These are phyloP conservation scores for Kewa caespitosa DNA, from an alignment of 179 eudicot genomes.

Conservation along the genomic window DNA sequence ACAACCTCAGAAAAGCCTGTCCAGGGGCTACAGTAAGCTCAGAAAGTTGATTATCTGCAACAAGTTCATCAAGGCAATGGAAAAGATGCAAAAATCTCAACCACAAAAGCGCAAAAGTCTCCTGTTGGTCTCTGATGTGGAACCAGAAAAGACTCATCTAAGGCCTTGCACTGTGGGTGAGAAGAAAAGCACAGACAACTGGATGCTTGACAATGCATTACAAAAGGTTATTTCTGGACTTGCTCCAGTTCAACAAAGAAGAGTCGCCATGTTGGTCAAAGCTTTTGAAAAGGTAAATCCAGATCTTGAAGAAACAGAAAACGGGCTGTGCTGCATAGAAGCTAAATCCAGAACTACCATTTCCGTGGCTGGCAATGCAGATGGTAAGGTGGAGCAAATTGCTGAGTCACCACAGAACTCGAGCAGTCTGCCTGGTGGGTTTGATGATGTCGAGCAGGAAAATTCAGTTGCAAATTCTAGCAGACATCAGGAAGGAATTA, in stretches of 20 bases:
- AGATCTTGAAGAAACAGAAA: slow-evolving; percentile 40
- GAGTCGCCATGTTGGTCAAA: slow-evolving; percentile 70
- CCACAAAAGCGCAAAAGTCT: slow-evolving; percentile 36
- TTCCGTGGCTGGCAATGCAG: slow-evolving; percentile 16
- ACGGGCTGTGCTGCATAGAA: slow-evolving; percentile 1
- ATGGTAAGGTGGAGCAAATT: slow-evolving; percentile 10
- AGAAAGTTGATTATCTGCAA: slow-evolving; percentile 60
- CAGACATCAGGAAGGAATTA: slow-evolving; percentile 25
- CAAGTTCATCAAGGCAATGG: slow-evolving; percentile 64
- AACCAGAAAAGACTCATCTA: slow-evolving; percentile 43
- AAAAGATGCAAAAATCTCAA: slow-evolving; percentile 48
- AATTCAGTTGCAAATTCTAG: slow-evolving; percentile 13
- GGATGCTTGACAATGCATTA: slow-evolving; percentile 85
- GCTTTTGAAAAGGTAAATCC: slow-evolving; percentile 57
- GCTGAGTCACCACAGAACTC: slow-evolving; percentile 12
- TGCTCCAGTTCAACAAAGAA: slow-evolving; percentile 70
- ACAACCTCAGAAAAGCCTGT: slow-evolving; percentile 45
- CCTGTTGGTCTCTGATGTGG: slow-evolving; percentile 32
- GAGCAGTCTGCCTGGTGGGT: not conserved
- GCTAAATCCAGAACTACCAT: slow-evolving; percentile 7
- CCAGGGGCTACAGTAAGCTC: slow-evolving; percentile 66
- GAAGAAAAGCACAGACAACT: slow-evolving; percentile 53
- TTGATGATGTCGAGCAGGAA: slow-evolving; percentile 13
- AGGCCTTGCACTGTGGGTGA: slow-evolving; percentile 44
- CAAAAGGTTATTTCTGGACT: slow-evolving; percentile 59